Evolutionary conservation across 202 grass and related monocot species (phyloP).

Genomic region (Musa balbisiana): DNA sequence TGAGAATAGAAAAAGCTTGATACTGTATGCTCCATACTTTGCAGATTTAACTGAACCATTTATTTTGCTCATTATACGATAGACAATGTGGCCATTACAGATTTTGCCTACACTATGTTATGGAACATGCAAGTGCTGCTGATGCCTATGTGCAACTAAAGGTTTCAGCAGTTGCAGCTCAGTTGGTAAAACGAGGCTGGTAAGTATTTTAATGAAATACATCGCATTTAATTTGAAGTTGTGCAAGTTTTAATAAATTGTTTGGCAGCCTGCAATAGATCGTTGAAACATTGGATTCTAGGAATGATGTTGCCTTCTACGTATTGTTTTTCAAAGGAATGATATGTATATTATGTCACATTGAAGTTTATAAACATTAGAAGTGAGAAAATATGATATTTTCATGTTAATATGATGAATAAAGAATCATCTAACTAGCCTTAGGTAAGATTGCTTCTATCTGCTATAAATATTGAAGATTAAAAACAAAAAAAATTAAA

Average conservation of each 20-base stretch:
- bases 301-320: no score
- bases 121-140: constrained; percentile 76
- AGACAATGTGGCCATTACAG: constrained; percentile 31
- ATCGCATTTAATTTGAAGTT: constrained; percentile 5
- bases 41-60: constrained; percentile 12
- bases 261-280: background rate
- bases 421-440: no score
- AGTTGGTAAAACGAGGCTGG: constrained; percentile 93
- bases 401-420: no score
- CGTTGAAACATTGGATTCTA: background rate
- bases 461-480: no score
- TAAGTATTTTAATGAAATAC: constrained; percentile 37
- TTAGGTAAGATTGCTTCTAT: no score
- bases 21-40: constrained; percentile 39
- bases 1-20: constrained; percentile 84
- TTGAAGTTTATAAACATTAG: no score
- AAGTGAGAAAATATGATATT: no score
- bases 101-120: constrained; percentile 80
- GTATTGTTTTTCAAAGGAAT: no score
- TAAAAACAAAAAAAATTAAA: no score
- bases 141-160: constrained; percentile 85
- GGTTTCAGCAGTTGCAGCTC: constrained; percentile 82
- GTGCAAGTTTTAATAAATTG: constrained; percentile 12
- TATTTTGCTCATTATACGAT: constrained; percentile 2
- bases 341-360: no score